Percentiles rank a stretch among this genome's conserved stretches.
Conservation (phyloP, 2,329 filamentous ascomycete species). For the Nannizzia gypsea region DNA sequence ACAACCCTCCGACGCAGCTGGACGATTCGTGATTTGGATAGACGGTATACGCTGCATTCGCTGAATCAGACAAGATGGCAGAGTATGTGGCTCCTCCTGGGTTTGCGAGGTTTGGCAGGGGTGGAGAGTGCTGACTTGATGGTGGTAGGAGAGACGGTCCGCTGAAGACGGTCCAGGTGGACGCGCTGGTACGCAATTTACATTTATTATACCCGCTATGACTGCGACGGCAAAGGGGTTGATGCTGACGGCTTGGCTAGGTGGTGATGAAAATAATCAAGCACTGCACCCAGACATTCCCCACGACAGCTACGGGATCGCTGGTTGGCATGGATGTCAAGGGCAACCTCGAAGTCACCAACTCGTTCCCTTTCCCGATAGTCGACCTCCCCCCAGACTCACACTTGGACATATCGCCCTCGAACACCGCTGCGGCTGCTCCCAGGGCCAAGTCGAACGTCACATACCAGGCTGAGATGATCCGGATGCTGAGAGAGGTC, state of each 20-base stretch:
- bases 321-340: slow-evolving; percentile 88
- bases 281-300: slow-evolving; percentile 79
- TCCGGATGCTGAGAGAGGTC: slow-evolving; percentile 88
- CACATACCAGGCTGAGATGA: slow-evolving; percentile 90
- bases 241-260: slow-evolving; percentile 36
- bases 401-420: slow-evolving; percentile 58
- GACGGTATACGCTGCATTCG: too few relatives aligned
- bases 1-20: too few relatives aligned
- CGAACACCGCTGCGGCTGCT: slow-evolving; percentile 69
- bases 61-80: slow-evolving; percentile 8
- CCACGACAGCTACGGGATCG: slow-evolving; percentile 76
- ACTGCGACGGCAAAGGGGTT: not conserved
- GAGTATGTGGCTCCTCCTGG: slow-evolving; percentile 12
- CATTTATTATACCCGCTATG: slow-evolving; percentile 14
- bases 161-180: slow-evolving; percentile 81
- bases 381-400: slow-evolving; percentile 59
- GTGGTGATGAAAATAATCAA: slow-evolving; percentile 98
- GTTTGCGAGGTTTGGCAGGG: not conserved
- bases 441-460: slow-evolving; percentile 85
- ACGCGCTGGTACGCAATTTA: slow-evolving; percentile 61
- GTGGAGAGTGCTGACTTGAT: slow-evolving; percentile 19
- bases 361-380: slow-evolving; percentile 86
- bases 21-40: too few relatives aligned
- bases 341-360: slow-evolving; percentile 76
- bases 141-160: slow-evolving; percentile 50